Evolutionary conservation across 2,329 filamentous ascomycete genomes (phyloP), one percentile per base, ranked within the genome.

Genomic region (Monosporascus sp.): DNA sequence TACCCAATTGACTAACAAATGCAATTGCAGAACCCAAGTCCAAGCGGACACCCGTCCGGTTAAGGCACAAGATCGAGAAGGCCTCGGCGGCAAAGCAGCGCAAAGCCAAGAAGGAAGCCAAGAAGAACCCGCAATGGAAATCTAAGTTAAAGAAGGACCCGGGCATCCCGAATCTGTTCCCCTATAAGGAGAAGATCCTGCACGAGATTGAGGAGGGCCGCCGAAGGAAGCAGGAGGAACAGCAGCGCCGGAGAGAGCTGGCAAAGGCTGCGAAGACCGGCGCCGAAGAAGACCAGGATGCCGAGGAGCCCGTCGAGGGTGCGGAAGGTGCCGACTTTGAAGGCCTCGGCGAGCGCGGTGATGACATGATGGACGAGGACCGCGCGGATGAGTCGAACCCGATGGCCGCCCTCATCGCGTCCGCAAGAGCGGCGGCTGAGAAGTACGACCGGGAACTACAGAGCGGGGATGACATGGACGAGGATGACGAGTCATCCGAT

Each of bases 61-160:
- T 99, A 66, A 86, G 93, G 61, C 87, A 97, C 78, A 97, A 96
- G 76, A 97, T 99, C 73, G 84, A 96, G 70, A 99, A 99, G 75
- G 87, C 89, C 22, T 90, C 92, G 51, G 84, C 84, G 43, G 86
- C 89, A 58, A 99, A 99, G 78, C 91, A 96, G 74, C 85, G 86
- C 69, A 99, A 99, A 74, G 77, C 85, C 57, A 87, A 86, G 68
- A 97, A 96, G 79, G 79, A 85, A 53, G 91, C 88, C 52, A 97
- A 96, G 78, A 91, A 96, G 84, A 96, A 97, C 72, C 93, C 94
- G 37, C 85, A 96, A 89, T 97, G 94, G 91, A 85, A 89, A 63
- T 92, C 91, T 55, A 89, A 91, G 71, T 71, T 96, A 62, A 97
- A 97, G 83, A 99, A 97, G 77, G 94, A 99, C 66, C 94, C 93